A percentile compares a stretch with the other conserved stretches of the same genome.
Evolutionary conservation across 257 asterid species (phyloP).

Genomic region (Coffea eugenioides): DNA sequence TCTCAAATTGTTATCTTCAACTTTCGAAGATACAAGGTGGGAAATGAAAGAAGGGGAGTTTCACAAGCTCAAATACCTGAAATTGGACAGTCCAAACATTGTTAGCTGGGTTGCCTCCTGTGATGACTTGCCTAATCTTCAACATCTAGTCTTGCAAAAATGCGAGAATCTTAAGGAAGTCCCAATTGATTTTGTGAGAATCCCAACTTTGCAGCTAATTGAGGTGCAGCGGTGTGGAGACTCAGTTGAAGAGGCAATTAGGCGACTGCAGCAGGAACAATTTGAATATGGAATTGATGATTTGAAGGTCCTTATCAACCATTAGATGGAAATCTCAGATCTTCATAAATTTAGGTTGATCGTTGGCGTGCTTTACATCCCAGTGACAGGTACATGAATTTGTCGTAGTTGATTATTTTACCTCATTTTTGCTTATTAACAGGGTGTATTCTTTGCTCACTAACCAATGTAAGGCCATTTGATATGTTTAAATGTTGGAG

Average conservation of each 20-base stretch:
- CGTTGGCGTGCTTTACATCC: too few relatives aligned
- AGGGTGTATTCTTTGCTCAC: too few relatives aligned
- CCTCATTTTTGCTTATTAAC: too few relatives aligned
- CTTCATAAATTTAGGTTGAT: too few relatives aligned
- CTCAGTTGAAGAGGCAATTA: neutral
- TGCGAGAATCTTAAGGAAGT: neutral
- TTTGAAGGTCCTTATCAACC: neutral
- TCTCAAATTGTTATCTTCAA: slow-evolving; percentile 6
- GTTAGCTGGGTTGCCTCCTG: neutral
- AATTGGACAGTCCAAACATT: neutral
- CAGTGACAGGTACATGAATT: too few relatives aligned
- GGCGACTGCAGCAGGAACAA: neutral
- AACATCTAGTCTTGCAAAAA: neutral
- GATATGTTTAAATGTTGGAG: too few relatives aligned
- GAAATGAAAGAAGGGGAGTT: slow-evolving; percentile 12
- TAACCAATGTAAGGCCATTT: too few relatives aligned
- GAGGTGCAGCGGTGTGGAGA: neutral
- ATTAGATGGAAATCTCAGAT: neutral
- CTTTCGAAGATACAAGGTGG: slow-evolving; percentile 1
- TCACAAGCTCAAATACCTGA: neutral
- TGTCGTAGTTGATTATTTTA: too few relatives aligned
- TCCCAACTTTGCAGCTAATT: neutral
- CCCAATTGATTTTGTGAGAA: neutral
- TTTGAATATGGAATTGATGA: neutral
- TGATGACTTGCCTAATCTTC: neutral